Conservation (phyloP, 1,139 yeast species). For the Suhomyces wounanorum region DNA sequence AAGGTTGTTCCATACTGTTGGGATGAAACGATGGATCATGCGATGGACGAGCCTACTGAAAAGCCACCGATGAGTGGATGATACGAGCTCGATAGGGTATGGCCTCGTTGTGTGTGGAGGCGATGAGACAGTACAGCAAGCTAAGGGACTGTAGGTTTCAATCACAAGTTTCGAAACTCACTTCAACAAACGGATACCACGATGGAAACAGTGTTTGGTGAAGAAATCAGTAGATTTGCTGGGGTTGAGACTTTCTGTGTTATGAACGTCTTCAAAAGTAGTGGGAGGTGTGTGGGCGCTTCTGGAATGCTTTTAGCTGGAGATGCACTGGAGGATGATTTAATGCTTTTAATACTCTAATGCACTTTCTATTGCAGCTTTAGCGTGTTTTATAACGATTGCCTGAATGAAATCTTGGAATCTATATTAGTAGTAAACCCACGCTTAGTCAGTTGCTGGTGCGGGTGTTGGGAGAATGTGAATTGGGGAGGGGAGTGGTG, state of each 20-base stretch:
- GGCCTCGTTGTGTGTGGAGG: not conserved
- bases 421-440: not conserved
- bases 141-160: not conserved
- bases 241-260: not conserved
- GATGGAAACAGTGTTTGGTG: not conserved
- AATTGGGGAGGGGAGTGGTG: not conserved
- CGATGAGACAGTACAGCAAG: not conserved
- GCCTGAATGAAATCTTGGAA: not conserved
- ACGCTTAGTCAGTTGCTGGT: not conserved
- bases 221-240: not conserved
- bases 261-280: not conserved
- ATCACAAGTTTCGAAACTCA: not conserved
- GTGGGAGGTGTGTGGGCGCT: not conserved
- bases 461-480: not conserved
- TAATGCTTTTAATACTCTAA: not conserved
- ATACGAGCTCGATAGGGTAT: not conserved
- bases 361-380: not conserved
- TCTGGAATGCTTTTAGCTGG: not conserved
- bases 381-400: not conserved
- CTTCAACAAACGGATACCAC: not conserved
- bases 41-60: not conserved
- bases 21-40: constrained; percentile 3
- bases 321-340: not conserved
- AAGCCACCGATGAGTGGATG: not conserved
- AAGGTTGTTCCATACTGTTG: constrained; percentile 38